Percentiles rank a stretch among this genome's conserved stretches.
phyloP scores from a whole-genome alignment of 768 basidiomycete genomes.

The Paxillus ammoniavirescens region DNA sequence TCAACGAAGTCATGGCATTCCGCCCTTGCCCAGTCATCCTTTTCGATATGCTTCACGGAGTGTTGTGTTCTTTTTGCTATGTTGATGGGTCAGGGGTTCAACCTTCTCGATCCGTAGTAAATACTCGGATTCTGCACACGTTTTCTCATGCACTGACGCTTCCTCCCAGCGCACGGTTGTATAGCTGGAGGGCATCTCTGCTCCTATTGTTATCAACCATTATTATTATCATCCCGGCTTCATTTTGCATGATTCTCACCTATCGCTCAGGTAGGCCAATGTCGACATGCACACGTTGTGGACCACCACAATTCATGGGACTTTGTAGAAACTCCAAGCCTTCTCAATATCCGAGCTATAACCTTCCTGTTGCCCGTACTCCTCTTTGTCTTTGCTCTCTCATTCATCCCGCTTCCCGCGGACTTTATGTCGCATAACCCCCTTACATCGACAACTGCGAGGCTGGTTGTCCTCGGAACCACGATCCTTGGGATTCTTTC shows the following conservation, averaged over 20 bases:
- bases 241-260: conserved; percentile 57
- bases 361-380: conserved; percentile 44
- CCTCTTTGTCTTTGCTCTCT: conserved; percentile 58
- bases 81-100: conserved; percentile 67
- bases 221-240: conserved; percentile 66
- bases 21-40: conserved; percentile 52
- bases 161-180: conserved; percentile 49
- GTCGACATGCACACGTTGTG: background rate
- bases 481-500: conserved; percentile 77
- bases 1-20: conserved; percentile 46
- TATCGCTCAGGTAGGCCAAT: conserved; percentile 32
- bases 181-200: conserved; percentile 71
- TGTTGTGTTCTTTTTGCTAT: conserved; percentile 70
- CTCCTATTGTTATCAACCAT: conserved; percentile 57
- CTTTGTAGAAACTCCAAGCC: conserved; percentile 21
- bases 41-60: conserved; percentile 74
- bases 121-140: conserved; percentile 22
- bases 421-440: conserved; percentile 41
- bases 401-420: conserved; percentile 64
- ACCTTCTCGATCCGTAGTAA: conserved; percentile 53
- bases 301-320: background rate
- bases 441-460: conserved; percentile 50
- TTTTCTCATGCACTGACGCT: conserved; percentile 4
- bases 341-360: conserved; percentile 21
- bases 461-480: conserved; percentile 75